Percentiles rank a stretch among this genome's conserved stretches.
Evolutionary conservation across 176 grass and related monocot species (phyloP).

Genomic region (Carex myosuroides): DNA sequence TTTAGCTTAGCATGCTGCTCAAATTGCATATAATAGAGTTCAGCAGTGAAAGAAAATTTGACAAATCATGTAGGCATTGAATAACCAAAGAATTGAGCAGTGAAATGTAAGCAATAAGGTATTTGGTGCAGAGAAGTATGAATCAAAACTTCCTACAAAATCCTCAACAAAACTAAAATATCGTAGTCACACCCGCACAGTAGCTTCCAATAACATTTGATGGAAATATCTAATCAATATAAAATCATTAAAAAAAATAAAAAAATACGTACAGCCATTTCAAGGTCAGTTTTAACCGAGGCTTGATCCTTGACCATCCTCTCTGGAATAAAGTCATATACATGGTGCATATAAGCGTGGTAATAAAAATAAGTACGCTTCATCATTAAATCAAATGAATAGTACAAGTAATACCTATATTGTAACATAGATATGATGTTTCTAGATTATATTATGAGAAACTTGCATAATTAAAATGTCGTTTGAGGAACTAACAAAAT

Average conservation of each 20-base stretch:
- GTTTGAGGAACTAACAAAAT: not conserved
- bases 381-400: not conserved
- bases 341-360: conserved; percentile 2
- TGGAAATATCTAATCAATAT: not conserved
- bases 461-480: not conserved
- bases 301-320: conserved; percentile 87
- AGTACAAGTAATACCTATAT: not conserved
- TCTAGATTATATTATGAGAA: conserved; percentile 2
- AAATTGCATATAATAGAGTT: not conserved
- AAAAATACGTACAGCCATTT: conserved; percentile 68
- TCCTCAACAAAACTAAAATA: no score
- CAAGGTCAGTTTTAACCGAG: conserved; percentile 84
- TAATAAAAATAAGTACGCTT: not conserved
- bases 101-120: not conserved
- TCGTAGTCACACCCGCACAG: no score
- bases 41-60: not conserved
- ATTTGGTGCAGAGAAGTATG: not conserved
- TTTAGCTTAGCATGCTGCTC: conserved; percentile 63
- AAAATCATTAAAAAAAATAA: not conserved
- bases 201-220: no score
- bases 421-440: not conserved
- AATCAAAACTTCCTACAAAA: not conserved
- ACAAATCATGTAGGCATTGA: not conserved
- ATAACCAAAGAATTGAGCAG: not conserved
- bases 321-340: conserved; percentile 51